Evolutionary conservation across 331 rosid genomes (phyloP).

Genomic region (Cydonia oblonga): DNA sequence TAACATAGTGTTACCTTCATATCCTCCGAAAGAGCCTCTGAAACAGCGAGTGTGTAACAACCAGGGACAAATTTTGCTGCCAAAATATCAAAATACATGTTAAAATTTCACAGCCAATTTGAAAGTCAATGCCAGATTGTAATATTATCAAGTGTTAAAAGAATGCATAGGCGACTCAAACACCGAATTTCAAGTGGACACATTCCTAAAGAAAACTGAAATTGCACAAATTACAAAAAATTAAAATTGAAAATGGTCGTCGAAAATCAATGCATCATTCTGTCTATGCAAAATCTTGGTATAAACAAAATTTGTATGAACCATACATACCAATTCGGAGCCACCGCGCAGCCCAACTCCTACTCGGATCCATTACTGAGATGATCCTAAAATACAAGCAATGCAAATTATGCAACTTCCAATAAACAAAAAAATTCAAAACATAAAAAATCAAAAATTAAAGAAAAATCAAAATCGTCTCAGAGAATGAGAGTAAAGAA

Average conservation of each 20-base stretch:
- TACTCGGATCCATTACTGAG: conserved; percentile 83
- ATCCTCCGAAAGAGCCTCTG: conserved; percentile 91
- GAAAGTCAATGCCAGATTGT: not conserved
- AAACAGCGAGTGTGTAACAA: conserved; percentile 90
- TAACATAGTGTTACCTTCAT: conserved; percentile 48
- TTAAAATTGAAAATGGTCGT: not conserved
- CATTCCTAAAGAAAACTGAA: not conserved
- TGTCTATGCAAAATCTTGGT: not conserved
- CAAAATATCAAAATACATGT: not conserved
- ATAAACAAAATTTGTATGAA: not conserved
- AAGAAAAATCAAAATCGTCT: not conserved
- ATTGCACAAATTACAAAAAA: not conserved
- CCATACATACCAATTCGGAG: conserved; percentile 54
- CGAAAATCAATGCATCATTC: not conserved
- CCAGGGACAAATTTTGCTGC: conserved; percentile 81
- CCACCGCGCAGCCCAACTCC: conserved; percentile 98
- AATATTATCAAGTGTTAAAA: not conserved
- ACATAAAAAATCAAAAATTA: no score
- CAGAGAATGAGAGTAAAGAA: not conserved
- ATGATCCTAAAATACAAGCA: conserved; percentile 41
- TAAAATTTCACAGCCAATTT: not conserved
- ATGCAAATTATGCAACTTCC: not conserved
- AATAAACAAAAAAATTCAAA: not conserved
- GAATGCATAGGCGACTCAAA: not conserved
- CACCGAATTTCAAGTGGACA: not conserved